Evolutionary conservation across 257 asterid genomes (phyloP).

Genomic region (Plectranthus barbatus): DNA sequence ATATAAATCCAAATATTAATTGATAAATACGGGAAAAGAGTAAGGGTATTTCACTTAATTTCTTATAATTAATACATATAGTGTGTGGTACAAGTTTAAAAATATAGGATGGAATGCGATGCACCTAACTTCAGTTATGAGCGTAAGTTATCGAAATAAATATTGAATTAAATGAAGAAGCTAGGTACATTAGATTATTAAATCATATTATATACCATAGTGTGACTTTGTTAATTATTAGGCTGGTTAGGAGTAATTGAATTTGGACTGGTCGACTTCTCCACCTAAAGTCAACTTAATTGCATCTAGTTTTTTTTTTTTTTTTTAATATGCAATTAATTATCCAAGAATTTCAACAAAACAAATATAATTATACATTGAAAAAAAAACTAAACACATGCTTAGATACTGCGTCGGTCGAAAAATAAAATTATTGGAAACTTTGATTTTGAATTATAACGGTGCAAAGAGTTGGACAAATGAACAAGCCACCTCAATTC

Average conservation of each 20-base stretch:
- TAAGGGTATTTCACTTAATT: neutral
- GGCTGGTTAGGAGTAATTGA: neutral
- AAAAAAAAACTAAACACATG: neutral
- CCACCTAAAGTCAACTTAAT: neutral
- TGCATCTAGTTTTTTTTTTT: neutral
- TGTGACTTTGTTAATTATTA: neutral
- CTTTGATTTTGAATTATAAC: neutral
- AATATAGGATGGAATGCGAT: neutral
- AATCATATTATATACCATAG: neutral
- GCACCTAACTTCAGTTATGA: neutral
- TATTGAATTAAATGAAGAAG: neutral
- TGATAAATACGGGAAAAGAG: too few species aligned
- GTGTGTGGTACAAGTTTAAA: neutral
- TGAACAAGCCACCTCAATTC: neutral
- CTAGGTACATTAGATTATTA: too few species aligned
- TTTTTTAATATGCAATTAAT: neutral
- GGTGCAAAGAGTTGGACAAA: neutral
- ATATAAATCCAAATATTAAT: neutral
- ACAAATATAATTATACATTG: neutral
- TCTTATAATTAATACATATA: neutral
- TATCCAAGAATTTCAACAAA: neutral
- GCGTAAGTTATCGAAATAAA: neutral
- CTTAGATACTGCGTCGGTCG: constrained; percentile 2
- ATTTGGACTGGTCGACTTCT: neutral
- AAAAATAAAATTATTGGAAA: neutral